Percentiles rank a stretch among this genome's conserved stretches.
Evolutionary conservation across 768 basidiomycete species (phyloP).

Genomic region (Calocybe gangraenosa): DNA sequence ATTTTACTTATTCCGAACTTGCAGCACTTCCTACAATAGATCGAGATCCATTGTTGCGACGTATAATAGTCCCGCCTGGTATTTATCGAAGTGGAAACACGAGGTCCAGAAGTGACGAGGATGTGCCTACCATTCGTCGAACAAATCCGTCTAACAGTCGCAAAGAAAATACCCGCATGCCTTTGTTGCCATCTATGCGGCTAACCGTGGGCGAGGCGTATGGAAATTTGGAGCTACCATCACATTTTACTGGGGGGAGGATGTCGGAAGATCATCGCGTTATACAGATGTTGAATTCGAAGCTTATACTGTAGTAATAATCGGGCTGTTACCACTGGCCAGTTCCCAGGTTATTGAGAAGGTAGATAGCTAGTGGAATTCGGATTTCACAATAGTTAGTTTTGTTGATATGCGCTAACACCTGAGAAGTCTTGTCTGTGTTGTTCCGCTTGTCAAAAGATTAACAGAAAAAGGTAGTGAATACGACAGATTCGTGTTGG

Average conservation of each 20-base stretch:
- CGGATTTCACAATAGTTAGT: too few relatives aligned
- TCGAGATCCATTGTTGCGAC: constrained; percentile 36
- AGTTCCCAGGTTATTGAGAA: too few relatives aligned
- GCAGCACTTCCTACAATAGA: constrained; percentile 43
- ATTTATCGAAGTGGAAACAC: constrained; percentile 44
- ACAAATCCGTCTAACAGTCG: constrained; percentile 1
- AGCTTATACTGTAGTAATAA: constrained; percentile 20
- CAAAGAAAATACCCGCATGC: constrained; percentile 19
- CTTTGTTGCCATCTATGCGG: constrained; percentile 35
- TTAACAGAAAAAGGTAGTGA: too few relatives aligned
- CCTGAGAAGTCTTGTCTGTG: too few relatives aligned
- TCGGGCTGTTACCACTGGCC: too few relatives aligned
- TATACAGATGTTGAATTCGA: constrained; percentile 54
- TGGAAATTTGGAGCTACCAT: constrained; percentile 20
- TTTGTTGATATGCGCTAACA: too few relatives aligned
- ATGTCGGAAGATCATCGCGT: constrained; percentile 57
- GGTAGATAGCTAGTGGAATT: neutral
- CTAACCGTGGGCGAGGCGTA: constrained; percentile 27
- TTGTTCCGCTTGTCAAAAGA: too few relatives aligned
- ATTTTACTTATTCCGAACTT: constrained; percentile 48
- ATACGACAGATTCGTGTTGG: too few relatives aligned
- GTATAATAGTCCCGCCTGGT: constrained; percentile 41
- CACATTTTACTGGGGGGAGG: constrained; percentile 30
- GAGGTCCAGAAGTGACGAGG: constrained; percentile 34
- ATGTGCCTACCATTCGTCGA: constrained; percentile 14